Conservation (phyloP, 768 basidiomycete genomes). For the Suillus luteus region DNA sequence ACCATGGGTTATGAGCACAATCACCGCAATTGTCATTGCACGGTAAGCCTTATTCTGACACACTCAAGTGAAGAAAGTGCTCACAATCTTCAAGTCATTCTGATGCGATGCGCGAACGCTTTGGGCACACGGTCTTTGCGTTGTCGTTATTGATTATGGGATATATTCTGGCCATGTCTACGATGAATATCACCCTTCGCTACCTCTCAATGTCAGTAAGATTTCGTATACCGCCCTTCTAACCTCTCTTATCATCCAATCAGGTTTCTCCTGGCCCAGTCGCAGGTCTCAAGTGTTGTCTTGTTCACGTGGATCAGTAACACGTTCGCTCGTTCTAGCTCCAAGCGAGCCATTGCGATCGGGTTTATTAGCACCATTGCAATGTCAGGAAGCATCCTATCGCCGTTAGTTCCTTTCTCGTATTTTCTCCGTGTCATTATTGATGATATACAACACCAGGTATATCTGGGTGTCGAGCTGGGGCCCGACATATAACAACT, state of each 20-base stretch:
- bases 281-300: constrained; percentile 65
- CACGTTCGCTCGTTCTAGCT: constrained; percentile 68
- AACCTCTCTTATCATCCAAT: not conserved
- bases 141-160: constrained; percentile 59
- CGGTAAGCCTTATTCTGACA: not conserved
- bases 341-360: constrained; percentile 59
- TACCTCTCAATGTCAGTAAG: constrained; percentile 54
- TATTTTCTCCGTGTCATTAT: constrained; percentile 8
- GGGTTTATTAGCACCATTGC: constrained; percentile 11
- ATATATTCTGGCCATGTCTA: constrained; percentile 61
- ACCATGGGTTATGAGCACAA: constrained; percentile 45
- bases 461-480: constrained; percentile 65
- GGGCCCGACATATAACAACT: constrained; percentile 66
- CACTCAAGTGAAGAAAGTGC: not conserved
- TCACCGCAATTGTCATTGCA: constrained; percentile 31
- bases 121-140: constrained; percentile 60
- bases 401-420: constrained; percentile 13
- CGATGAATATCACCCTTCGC: constrained; percentile 58
- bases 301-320: constrained; percentile 53
- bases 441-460: constrained; percentile 27
- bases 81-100: constrained; percentile 51
- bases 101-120: constrained; percentile 67
- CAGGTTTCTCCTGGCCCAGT: constrained; percentile 73
- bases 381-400: constrained; percentile 7
- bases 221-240: not conserved